phyloP scores from a whole-genome alignment of 768 basidiomycete species.

The Podaxis sp. region DNA sequence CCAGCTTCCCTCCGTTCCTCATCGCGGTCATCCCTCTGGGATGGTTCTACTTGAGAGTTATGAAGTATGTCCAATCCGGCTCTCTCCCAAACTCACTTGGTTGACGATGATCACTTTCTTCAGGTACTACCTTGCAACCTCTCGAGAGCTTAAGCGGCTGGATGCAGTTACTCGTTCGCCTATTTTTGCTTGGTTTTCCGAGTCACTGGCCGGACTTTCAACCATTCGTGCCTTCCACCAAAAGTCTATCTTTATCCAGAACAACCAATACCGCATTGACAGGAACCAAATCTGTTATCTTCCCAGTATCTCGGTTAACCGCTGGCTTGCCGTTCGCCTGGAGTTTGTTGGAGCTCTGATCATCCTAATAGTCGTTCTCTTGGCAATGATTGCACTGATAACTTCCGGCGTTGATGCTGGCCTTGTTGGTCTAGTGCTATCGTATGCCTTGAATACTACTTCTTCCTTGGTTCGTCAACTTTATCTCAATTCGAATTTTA shows the following conservation, averaged over 20 bases:
- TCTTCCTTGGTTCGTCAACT: conserved; percentile 64
- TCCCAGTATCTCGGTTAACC: conserved; percentile 71
- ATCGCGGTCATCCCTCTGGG: conserved; percentile 72
- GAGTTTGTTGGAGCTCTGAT: conserved; percentile 84
- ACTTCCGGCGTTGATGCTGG: conserved; percentile 84
- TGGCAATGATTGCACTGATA: conserved; percentile 70
- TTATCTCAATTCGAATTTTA: neutral
- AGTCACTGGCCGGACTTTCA: conserved; percentile 70
- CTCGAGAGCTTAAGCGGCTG: conserved; percentile 84
- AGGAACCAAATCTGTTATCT: conserved; percentile 82
- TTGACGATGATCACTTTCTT: conserved; percentile 1
- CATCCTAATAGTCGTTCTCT: conserved; percentile 67
- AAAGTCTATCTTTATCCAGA: conserved; percentile 61
- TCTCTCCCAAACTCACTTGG: neutral
- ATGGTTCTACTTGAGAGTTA: conserved; percentile 79
- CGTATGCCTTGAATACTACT: conserved; percentile 83
- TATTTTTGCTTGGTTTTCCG: conserved; percentile 88
- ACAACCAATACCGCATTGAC: conserved; percentile 76
- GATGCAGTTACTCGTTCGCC: conserved; percentile 89
- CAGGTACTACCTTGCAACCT: conserved; percentile 87
- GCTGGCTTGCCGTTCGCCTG: conserved; percentile 83
- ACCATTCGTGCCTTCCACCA: conserved; percentile 84
- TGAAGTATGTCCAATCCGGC: conserved; percentile 51
- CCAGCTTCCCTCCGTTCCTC: conserved; percentile 82
- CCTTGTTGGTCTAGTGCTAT: conserved; percentile 81